Base-by-base conservation (phyloP, 306 rosid genomes). In the Ochetophila trinervis region DNA sequence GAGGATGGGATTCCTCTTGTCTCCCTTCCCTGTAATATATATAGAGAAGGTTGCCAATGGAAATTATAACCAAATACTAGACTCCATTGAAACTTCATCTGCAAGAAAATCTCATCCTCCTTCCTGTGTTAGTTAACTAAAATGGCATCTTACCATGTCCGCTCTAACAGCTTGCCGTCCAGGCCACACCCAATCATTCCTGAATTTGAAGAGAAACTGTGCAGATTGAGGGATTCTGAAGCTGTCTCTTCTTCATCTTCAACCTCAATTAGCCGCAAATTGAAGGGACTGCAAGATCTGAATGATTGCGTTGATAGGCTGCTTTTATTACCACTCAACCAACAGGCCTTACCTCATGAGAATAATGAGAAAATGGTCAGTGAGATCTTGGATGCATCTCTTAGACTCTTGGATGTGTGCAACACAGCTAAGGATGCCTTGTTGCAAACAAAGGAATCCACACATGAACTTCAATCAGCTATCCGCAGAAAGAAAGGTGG, bases 381-480 rank as follows among this genome's bases (percentile, higher is more conserved):
- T 27, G 78, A 67, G 80, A 17, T 74, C 35, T 63, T 82, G 60
- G 75, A 79, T 37, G 87, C 80, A 47, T 83, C 82, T 22, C 70
- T 83, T 5, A 53, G 67, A 50, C 53, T 79, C 37, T 48, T 73
- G 69, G 84, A 79, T 73, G 22, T 64, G 8, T 63, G 76, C 17
- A n/a, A n/a, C n/a, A n/a, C n/a, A n/a, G n/a, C n/a, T n/a, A n/a
- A n/a, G n/a, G n/a, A n/a, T n/a, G n/a, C 77, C 53, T 4, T 73
- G 16, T 9, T 10, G 2, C 47, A 57, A 57, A 57, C 37, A 13
- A 76, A 75, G 68, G 82, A 76, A 57, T 76, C 34, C 70, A 70
- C 63, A 50, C 79, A 62, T 37, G 59, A 79, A 21, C 72, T 79
- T 23, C 84, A 69, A 63, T 79, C 70, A 0, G 60, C 77, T 19